Evolutionary conservation across 148 eudicot genomes (phyloP).

Genomic region (Fagopyrum homotropicum): DNA sequence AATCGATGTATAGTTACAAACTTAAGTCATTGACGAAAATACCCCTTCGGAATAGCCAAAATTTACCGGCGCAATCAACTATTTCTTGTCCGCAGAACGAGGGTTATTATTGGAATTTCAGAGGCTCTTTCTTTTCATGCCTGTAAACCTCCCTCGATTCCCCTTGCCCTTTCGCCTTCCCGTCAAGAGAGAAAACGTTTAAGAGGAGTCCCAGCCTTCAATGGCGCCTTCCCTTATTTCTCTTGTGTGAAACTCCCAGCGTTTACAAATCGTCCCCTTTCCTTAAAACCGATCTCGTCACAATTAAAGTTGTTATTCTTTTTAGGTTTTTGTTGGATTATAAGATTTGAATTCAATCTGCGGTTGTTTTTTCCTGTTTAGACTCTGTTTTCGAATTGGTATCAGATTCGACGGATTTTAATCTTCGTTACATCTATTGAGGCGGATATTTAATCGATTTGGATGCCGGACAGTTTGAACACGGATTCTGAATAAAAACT

Average conservation of each 20-base stretch:
- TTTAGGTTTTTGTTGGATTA: background rate
- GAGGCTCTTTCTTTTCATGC: background rate
- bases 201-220: background rate
- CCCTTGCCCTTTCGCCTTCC: background rate
- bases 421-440: background rate
- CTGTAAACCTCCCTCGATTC: background rate
- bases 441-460: background rate
- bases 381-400: background rate
- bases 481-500: background rate
- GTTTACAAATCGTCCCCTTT: background rate
- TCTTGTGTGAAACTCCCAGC: background rate
- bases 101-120: slow-evolving; percentile 6
- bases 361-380: background rate
- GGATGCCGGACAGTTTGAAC: background rate
- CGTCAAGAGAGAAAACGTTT: background rate
- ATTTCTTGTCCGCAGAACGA: background rate
- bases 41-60: background rate
- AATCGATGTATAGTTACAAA: background rate
- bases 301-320: background rate
- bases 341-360: background rate
- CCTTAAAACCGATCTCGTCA: background rate
- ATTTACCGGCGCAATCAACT: background rate
- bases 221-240: background rate
- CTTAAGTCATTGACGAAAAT: background rate
- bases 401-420: background rate